Base-by-base conservation (phyloP, 352 stramenopile genomes). In the Pythium coloratum region DNA sequence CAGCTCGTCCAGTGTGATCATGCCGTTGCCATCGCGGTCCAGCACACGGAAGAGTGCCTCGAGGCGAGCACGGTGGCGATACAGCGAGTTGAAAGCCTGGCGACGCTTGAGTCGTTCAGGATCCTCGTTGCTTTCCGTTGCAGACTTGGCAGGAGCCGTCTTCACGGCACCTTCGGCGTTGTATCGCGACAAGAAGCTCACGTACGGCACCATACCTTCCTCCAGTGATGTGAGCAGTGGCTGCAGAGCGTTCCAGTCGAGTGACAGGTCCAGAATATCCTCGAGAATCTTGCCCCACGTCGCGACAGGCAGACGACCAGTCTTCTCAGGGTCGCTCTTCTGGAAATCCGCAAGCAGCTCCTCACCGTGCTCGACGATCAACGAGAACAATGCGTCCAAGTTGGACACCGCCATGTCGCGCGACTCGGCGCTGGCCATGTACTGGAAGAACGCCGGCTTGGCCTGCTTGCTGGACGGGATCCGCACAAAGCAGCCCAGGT, bases 361-460 rank as follows among this genome's bases (percentile, higher is more conserved):
- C 13, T 82, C 80, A 8, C 76, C 72, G 66, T 92, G 82, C 55
- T 92, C 79, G 28, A 94, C 71, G 47, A 95, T 92, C n/a, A 94
- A 76, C 58, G 81, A 91, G 55, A 95, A 93, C n/a, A 95, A 75
- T 51, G 74, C 85, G 61, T 95, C 87, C 36, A 95, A 64, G 67
- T 95, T 95, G 50, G 85, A 88, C 18, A 92, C 74, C 3, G 71
- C 87, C 75, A 94, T 90, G 50, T 95, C 87, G 14, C 84, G 84
- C 62, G 84, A 88, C 67, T 91, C 85, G 14, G 81, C 79, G 30
- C 79, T 93, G 10, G 87, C 87, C 84, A 94, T 95, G 69, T 93
- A 95, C 76, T 95, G 87, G 70, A 95, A 92, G 64, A 95, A 95
- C 6, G 83, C 85, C 10, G 87, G 87, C 63, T 93, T 95, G 46